Evolutionary conservation across 192 early-diverging fungal genomes (phyloP).

Genomic region (Coemansia sp.): DNA sequence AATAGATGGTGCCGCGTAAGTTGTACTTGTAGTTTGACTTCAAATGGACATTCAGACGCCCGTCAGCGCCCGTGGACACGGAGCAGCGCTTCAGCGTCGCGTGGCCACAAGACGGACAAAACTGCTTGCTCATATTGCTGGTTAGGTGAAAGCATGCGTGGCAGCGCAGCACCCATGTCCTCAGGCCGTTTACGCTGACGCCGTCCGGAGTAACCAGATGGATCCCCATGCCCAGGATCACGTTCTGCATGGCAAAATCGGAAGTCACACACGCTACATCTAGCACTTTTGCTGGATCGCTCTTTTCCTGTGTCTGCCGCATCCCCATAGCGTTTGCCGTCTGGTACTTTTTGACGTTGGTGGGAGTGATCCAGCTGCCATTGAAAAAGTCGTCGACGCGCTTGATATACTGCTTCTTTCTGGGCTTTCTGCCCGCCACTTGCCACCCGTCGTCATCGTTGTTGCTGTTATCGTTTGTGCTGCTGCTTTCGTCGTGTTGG

Average conservation of each 20-base stretch:
- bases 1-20: constrained; percentile 84
- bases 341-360: constrained; percentile 76
- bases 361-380: constrained; percentile 93
- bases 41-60: constrained; percentile 77
- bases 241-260: constrained; percentile 98
- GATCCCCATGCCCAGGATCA: constrained; percentile 90
- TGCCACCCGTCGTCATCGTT: constrained; percentile 54
- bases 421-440: constrained; percentile 31
- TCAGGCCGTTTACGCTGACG: constrained; percentile 68
- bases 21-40: constrained; percentile 92
- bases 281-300: constrained; percentile 31
- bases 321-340: constrained; percentile 58
- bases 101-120: constrained; percentile 92
- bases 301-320: constrained; percentile 30
- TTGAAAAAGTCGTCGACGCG: constrained; percentile 59
- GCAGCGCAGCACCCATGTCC: constrained; percentile 90
- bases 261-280: constrained; percentile 86
- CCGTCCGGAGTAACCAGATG: constrained; percentile 84
- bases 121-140: constrained; percentile 82
- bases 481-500: neutral
- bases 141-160: constrained; percentile 90
- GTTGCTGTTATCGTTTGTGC: neutral
- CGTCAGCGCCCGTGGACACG: constrained; percentile 75
- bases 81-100: constrained; percentile 83
- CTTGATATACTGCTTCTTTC: constrained; percentile 20